These are phyloP conservation scores for Stagonosporopsis cucurbitacearum DNA, from an alignment of 2,329 filamentous ascomycete genomes.

Conservation along the genomic window DNA sequence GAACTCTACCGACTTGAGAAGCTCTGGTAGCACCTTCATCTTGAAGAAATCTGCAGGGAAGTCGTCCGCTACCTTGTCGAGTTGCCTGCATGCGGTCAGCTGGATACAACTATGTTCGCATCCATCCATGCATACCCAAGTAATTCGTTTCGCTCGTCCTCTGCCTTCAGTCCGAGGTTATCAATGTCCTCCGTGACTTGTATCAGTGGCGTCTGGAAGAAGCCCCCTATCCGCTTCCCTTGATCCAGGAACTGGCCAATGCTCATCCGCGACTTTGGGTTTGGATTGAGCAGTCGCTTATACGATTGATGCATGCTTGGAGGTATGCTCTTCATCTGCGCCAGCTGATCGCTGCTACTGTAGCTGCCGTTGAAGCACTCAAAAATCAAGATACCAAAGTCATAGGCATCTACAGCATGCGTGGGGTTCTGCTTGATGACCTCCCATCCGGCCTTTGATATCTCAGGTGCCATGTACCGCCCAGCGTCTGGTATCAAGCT, in stretches of 20 bases:
- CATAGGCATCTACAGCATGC: constrained; percentile 84
- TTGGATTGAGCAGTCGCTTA: constrained; percentile 84
- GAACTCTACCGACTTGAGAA: constrained; percentile 99
- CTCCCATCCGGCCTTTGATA: constrained; percentile 89
- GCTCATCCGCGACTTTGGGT: constrained; percentile 86
- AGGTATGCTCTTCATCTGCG: constrained; percentile 85
- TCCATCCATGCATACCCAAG: constrained; percentile 61
- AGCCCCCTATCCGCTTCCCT: constrained; percentile 78
- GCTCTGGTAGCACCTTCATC: constrained; percentile 91
- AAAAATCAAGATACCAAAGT: constrained; percentile 81
- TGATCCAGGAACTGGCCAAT: constrained; percentile 89
- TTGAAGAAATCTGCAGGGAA: constrained; percentile 99
- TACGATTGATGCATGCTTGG: constrained; percentile 90
- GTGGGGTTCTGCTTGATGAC: constrained; percentile 82
- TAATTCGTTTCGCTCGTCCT: constrained; percentile 83
- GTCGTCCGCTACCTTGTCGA: constrained; percentile 87
- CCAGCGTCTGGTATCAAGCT: constrained; percentile 84
- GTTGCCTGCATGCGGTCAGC: constrained; percentile 58
- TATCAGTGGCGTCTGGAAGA: constrained; percentile 93
- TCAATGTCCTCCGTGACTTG: constrained; percentile 92
- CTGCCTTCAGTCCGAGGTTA: constrained; percentile 85
- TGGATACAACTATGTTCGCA: not conserved
- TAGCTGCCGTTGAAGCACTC: constrained; percentile 93
- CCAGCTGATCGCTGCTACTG: constrained; percentile 75
- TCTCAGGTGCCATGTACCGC: constrained; percentile 85